phyloP scores from a whole-genome alignment of 2,329 filamentous ascomycete genomes.

The Alternaria gaisen region DNA sequence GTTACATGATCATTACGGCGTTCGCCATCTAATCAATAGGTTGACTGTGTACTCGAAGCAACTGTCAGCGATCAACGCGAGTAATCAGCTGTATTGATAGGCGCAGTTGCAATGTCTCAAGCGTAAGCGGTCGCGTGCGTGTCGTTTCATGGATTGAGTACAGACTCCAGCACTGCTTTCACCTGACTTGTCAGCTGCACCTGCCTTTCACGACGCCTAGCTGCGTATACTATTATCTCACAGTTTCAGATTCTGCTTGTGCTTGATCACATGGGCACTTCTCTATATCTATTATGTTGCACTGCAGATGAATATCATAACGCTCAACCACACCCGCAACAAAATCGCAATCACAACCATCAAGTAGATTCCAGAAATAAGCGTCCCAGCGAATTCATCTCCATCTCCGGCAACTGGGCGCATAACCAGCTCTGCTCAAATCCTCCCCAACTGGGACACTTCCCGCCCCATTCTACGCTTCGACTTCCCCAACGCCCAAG shows the following conservation, averaged over 20 bases:
- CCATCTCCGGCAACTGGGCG: not conserved
- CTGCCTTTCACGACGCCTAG: not conserved
- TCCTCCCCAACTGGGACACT: not conserved
- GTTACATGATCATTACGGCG: not conserved
- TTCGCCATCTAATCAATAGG: not conserved
- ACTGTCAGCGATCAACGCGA: not conserved
- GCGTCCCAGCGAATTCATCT: not conserved
- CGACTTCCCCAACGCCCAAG: not conserved
- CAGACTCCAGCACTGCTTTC: not conserved
- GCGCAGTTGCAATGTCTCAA: not conserved
- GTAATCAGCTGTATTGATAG: not conserved
- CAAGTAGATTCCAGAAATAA: not conserved
- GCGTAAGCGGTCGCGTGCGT: not conserved
- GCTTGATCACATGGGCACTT: not conserved
- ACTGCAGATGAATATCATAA: not conserved
- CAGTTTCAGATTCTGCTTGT: not conserved
- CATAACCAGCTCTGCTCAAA: not conserved
- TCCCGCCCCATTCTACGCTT: conserved; percentile 4
- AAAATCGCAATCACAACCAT: not conserved
- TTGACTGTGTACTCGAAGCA: fast-evolving
- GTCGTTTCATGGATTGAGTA: not conserved
- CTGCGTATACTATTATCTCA: not conserved
- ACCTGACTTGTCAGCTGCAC: not conserved
- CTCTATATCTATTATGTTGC: not conserved
- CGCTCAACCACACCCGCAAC: not conserved